phyloP scores from a whole-genome alignment of 169 alveolate species.

The Plasmodium malariae region DNA sequence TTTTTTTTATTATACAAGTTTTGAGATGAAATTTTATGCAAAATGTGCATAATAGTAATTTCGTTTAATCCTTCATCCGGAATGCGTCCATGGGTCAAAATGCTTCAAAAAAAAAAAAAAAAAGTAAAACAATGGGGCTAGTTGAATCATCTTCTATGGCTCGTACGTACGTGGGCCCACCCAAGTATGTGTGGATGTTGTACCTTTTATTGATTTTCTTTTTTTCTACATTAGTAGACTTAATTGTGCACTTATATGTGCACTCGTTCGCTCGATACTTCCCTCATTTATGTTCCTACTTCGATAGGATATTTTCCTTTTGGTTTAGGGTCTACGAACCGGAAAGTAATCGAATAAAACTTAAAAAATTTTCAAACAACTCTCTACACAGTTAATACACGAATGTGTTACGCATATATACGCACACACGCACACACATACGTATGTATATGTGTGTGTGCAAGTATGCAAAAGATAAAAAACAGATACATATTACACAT shows the following conservation, averaged over 20 bases:
- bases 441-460: neutral
- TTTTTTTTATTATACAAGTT: slow-evolving; percentile 50
- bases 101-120: slow-evolving; percentile 35
- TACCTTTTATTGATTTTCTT: too few relatives aligned
- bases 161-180: too few relatives aligned
- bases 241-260: neutral
- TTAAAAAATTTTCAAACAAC: neutral
- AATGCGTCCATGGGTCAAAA: slow-evolving; percentile 22
- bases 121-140: too few relatives aligned
- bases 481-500: too few relatives aligned
- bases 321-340: slow-evolving; percentile 38
- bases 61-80: slow-evolving; percentile 74
- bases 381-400: neutral
- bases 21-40: slow-evolving; percentile 64
- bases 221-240: neutral
- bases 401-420: neutral
- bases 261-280: too few relatives aligned
- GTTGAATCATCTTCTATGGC: too few relatives aligned
- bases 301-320: slow-evolving; percentile 48
- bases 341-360: neutral
- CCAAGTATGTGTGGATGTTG: too few relatives aligned
- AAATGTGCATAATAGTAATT: slow-evolving; percentile 54
- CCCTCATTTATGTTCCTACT: slow-evolving; percentile 33
- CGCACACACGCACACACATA: neutral
- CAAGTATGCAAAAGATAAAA: neutral